These are phyloP conservation scores for Ascocoryne sarcoides DNA, from an alignment of 2,329 filamentous ascomycete species.

Conservation along the genomic window DNA sequence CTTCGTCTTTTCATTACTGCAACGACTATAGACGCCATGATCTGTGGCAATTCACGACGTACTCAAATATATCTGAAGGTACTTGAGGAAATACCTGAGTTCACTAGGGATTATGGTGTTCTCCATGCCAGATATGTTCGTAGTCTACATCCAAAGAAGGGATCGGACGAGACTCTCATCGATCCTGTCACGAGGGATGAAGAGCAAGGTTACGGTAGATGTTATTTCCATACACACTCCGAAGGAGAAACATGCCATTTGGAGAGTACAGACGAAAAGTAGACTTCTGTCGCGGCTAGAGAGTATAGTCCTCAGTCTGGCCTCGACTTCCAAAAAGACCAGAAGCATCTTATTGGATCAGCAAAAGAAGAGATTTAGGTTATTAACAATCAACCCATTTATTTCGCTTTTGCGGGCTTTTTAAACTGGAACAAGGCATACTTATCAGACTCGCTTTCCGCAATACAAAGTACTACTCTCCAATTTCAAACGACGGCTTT, in stretches of 20 bases:
- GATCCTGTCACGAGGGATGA: not conserved
- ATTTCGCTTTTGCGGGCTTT: no score
- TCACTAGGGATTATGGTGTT: not conserved
- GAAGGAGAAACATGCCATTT: not conserved
- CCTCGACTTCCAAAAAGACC: no score
- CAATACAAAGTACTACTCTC: no score
- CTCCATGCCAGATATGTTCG: not conserved
- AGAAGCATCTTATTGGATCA: no score
- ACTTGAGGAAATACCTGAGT: not conserved
- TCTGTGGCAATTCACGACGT: not conserved
- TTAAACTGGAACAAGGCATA: no score
- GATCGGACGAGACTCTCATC: not conserved
- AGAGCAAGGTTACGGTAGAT: not conserved
- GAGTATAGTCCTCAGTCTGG: no score
- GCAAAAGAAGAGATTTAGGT: no score
- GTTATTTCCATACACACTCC: not conserved
- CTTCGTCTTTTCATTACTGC: not conserved
- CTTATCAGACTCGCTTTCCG: no score
- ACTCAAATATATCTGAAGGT: not conserved
- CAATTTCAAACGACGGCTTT: no score
- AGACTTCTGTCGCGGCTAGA: no score
- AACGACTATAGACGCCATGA: not conserved
- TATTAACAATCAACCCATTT: no score
- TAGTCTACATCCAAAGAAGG: not conserved
- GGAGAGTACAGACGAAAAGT: no score